These are phyloP conservation scores for Elongisporangium undulatum DNA, from an alignment of 352 stramenopile genomes.

Conservation along the genomic window DNA sequence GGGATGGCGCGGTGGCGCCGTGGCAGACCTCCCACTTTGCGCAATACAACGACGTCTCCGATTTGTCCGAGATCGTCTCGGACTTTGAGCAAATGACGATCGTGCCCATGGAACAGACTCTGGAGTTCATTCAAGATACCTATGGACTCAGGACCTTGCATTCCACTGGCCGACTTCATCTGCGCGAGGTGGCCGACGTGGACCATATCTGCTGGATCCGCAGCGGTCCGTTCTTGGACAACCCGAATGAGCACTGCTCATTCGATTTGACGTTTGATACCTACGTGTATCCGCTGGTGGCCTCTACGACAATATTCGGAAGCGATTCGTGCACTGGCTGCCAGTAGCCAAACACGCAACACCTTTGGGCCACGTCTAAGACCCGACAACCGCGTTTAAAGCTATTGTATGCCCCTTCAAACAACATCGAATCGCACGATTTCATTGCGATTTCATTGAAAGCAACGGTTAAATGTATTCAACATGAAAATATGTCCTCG, in stretches of 20 bases:
- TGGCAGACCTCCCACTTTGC: slow-evolving; percentile 32
- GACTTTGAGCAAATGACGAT: slow-evolving; percentile 26
- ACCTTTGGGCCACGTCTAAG: too few relatives aligned
- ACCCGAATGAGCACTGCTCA: slow-evolving; percentile 16
- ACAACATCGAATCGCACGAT: too few relatives aligned
- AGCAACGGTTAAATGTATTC: too few relatives aligned
- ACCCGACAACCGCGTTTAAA: too few relatives aligned
- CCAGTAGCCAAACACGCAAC: too few relatives aligned
- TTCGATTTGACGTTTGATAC: slow-evolving; percentile 36
- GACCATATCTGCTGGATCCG: slow-evolving; percentile 25
- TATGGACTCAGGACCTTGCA: slow-evolving; percentile 28
- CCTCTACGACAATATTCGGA: too few relatives aligned
- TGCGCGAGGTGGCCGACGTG: slow-evolving; percentile 17
- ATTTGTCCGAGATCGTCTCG: slow-evolving; percentile 12
- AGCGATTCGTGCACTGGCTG: too few relatives aligned
- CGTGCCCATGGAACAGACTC: slow-evolving; percentile 19
- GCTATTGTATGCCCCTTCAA: too few relatives aligned
- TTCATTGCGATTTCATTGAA: too few relatives aligned
- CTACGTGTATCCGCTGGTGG: slow-evolving; percentile 31
- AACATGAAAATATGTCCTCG: too few relatives aligned
- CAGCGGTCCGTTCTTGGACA: slow-evolving; percentile 13
- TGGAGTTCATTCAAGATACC: slow-evolving; percentile 27
- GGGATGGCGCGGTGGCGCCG: slow-evolving; percentile 27
- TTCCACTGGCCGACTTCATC: slow-evolving; percentile 21
- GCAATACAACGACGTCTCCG: slow-evolving; percentile 26